Evolutionary conservation across 768 basidiomycete genomes (phyloP).

Genomic region (Phanerochaete sordida): DNA sequence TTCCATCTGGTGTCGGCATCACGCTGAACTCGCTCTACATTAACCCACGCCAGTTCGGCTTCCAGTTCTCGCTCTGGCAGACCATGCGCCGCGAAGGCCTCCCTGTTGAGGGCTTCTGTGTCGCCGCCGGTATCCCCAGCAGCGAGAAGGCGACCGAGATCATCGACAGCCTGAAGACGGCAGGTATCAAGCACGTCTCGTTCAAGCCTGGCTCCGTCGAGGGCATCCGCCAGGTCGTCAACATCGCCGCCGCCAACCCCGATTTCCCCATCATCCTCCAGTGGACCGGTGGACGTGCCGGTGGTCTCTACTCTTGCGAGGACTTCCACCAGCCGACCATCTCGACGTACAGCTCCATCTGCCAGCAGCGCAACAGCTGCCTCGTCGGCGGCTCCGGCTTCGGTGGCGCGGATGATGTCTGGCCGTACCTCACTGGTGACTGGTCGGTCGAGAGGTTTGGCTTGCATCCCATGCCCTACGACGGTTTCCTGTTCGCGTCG

Average conservation of each 20-base stretch:
- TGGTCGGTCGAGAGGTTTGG: conserved; percentile 84
- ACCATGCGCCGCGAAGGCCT: conserved; percentile 95
- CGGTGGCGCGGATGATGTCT: conserved; percentile 91
- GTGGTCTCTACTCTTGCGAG: conserved; percentile 97
- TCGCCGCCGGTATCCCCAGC: conserved; percentile 95
- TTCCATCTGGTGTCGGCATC: conserved; percentile 86
- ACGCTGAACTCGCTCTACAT: conserved; percentile 97
- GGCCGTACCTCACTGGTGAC: conserved; percentile 95
- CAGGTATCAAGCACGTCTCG: conserved; percentile 93
- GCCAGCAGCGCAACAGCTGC: conserved; percentile 82
- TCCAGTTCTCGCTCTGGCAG: conserved; percentile 98
- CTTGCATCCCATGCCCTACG: conserved; percentile 95
- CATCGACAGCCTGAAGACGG: conserved; percentile 73
- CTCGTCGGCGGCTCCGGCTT: conserved; percentile 96
- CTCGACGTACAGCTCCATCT: conserved; percentile 85
- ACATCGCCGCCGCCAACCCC: conserved; percentile 90
- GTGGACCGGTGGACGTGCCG: conserved; percentile 99
- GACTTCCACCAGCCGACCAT: conserved; percentile 98
- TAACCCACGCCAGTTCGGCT: conserved; percentile 94
- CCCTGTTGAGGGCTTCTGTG: conserved; percentile 98
- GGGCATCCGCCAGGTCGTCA: conserved; percentile 95
- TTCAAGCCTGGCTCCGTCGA: conserved; percentile 99
- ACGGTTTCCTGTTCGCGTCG: conserved; percentile 93
- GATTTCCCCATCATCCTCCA: conserved; percentile 97
- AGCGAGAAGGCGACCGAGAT: conserved; percentile 98